These are phyloP conservation scores for Nakazawaea siamensis DNA, from an alignment of 805 yeast species.

Conservation along the genomic window DNA sequence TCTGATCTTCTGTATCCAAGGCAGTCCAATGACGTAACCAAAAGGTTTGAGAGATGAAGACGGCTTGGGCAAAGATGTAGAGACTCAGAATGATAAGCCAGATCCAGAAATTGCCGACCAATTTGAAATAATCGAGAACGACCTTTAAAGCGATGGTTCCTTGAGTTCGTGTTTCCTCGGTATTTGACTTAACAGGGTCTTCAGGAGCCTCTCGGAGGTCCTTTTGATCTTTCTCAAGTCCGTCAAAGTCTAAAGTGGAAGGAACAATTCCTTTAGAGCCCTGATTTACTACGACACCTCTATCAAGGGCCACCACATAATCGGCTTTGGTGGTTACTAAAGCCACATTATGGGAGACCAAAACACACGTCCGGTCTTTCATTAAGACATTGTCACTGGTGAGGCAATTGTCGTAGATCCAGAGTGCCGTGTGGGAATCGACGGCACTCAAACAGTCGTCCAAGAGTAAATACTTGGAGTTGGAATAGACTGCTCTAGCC, in stretches of 20 bases:
- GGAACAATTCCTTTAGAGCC: neutral
- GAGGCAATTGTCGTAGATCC: constrained; percentile 88
- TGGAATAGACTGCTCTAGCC: constrained; percentile 90
- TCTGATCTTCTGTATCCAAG: constrained; percentile 24
- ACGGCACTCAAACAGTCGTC: constrained; percentile 97
- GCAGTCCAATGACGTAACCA: constrained; percentile 86
- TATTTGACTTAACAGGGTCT: constrained; percentile 45
- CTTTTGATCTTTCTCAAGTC: neutral
- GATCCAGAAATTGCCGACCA: constrained; percentile 58
- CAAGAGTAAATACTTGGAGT: constrained; percentile 68
- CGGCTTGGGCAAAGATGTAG: constrained; percentile 49
- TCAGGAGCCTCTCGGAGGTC: neutral
- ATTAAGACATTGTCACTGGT: constrained; percentile 86
- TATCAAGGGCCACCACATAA: constrained; percentile 70
- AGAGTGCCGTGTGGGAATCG: constrained; percentile 90
- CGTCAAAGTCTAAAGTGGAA: neutral
- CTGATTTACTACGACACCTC: constrained; percentile 50
- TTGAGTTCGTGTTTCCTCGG: constrained; percentile 77
- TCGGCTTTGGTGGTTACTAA: constrained; percentile 77
- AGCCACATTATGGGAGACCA: constrained; percentile 92
- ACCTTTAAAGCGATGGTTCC: constrained; percentile 81
- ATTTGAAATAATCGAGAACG: constrained; percentile 55
- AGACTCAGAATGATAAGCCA: constrained; percentile 40
- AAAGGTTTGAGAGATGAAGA: constrained; percentile 69
- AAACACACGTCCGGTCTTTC: constrained; percentile 75